phyloP scores from a whole-genome alignment of 2,329 filamentous ascomycete species.

The Arthrinium phaeospermum region DNA sequence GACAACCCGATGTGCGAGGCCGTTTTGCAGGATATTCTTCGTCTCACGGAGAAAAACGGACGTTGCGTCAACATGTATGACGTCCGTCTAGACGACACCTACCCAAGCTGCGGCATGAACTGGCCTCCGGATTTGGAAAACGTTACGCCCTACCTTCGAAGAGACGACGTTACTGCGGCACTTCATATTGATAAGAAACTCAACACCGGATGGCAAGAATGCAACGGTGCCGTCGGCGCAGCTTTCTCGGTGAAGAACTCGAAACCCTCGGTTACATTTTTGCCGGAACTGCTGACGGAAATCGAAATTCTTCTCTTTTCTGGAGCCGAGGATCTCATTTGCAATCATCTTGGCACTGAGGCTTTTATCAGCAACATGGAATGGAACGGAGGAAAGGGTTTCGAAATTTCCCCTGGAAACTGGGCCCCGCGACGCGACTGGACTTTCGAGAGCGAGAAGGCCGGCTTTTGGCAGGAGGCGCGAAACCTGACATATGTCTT shows the following conservation, averaged over 20 bases:
- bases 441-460: constrained; percentile 87
- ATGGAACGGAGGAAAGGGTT: constrained; percentile 91
- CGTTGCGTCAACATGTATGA: constrained; percentile 97
- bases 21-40: constrained; percentile 76
- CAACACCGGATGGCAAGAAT: constrained; percentile 89
- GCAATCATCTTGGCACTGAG: constrained; percentile 96
- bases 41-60: constrained; percentile 62
- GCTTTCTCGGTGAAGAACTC: constrained; percentile 76
- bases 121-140: constrained; percentile 87
- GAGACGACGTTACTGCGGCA: constrained; percentile 77
- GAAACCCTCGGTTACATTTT: constrained; percentile 71
- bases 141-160: constrained; percentile 84
- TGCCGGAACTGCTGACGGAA: constrained; percentile 79
- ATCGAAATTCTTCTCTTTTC: constrained; percentile 88
- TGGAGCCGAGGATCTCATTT: constrained; percentile 92
- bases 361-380: constrained; percentile 86
- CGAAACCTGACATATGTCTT: constrained; percentile 95
- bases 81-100: constrained; percentile 80
- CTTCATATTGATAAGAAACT: constrained; percentile 85
- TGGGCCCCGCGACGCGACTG: constrained; percentile 93
- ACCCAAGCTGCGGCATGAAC: constrained; percentile 91
- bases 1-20: constrained; percentile 75
- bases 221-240: constrained; percentile 76
- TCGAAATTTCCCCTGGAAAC: constrained; percentile 84
- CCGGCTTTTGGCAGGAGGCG: constrained; percentile 92